A percentile compares a stretch with the other conserved stretches of the same genome.
Conservation (phyloP, 805 yeast species). For the Schwanniomyces yamadae region DNA sequence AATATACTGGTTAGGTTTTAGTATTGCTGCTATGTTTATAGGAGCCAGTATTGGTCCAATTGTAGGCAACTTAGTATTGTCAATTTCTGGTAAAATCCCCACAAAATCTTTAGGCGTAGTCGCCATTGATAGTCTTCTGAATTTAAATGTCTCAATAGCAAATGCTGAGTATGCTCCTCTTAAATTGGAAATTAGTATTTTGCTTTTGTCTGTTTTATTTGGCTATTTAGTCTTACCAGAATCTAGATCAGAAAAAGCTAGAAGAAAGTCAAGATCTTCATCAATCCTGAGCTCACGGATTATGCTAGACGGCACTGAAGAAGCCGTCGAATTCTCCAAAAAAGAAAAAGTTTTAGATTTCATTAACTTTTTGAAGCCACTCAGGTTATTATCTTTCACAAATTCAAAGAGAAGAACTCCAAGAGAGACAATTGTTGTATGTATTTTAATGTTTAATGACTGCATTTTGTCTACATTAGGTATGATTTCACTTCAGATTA, state of each 20-base stretch:
- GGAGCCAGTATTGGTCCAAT: constrained; percentile 69
- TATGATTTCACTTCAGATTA: constrained; percentile 38
- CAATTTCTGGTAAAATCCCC: not conserved
- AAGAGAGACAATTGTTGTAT: constrained; percentile 32
- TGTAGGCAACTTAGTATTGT: constrained; percentile 42
- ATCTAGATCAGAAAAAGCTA: constrained; percentile 57
- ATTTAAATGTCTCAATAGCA: not conserved
- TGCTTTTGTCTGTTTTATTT: constrained; percentile 30
- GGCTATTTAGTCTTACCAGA: constrained; percentile 50
- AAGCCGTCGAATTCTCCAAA: not conserved
- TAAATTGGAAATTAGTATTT: constrained; percentile 29
- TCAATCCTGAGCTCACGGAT: too few relatives aligned
- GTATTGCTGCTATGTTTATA: constrained; percentile 56
- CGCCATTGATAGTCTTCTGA: not conserved
- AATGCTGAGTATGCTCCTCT: constrained; percentile 31
- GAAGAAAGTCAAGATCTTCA: constrained; percentile 48
- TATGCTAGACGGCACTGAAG: constrained; percentile 16
- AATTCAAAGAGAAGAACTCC: constrained; percentile 19
- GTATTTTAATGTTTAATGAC: constrained; percentile 50
- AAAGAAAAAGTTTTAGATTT: not conserved
- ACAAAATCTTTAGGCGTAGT: not conserved
- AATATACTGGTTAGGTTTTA: constrained; percentile 55
- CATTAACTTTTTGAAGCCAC: constrained; percentile 41
- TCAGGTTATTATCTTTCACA: constrained; percentile 56
- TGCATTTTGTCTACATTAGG: constrained; percentile 32